Evolutionary conservation across 106 monocot species (phyloP).

Genomic region (Dactylorhiza incarnata): DNA sequence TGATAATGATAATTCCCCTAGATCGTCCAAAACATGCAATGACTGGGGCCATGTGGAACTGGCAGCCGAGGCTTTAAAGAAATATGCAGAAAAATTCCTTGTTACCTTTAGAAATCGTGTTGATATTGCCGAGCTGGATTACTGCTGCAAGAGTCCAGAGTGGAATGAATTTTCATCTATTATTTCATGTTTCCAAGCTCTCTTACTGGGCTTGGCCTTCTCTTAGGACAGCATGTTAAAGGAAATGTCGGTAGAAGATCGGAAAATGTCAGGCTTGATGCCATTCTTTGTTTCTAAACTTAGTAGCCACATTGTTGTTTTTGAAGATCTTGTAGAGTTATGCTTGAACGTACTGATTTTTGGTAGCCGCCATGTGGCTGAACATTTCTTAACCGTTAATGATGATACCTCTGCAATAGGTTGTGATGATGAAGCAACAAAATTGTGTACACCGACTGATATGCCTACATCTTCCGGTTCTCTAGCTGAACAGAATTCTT

Average conservation of each 20-base stretch:
- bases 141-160: constrained; percentile 8
- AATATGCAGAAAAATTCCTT: constrained; percentile 21
- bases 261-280: constrained; percentile 9
- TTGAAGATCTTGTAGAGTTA: constrained; percentile 45
- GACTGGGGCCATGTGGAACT: constrained; percentile 29
- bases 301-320: constrained; percentile 23
- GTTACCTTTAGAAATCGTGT: constrained; percentile 7
- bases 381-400: not conserved
- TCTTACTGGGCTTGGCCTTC: constrained; percentile 58
- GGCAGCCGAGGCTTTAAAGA: constrained; percentile 32
- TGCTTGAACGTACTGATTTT: constrained; percentile 36
- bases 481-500: not conserved
- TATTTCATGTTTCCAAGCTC: constrained; percentile 71
- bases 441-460: constrained; percentile 13
- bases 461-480: constrained; percentile 1
- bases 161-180: constrained; percentile 37
- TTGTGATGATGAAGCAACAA: constrained; percentile 13
- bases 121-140: constrained; percentile 19
- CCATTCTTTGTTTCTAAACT: constrained; percentile 33
- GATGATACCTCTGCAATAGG: constrained; percentile 5
- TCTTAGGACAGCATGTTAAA: constrained; percentile 23
- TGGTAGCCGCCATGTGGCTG: constrained; percentile 7
- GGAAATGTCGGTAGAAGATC: constrained; percentile 3
- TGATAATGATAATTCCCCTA: not conserved
- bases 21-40: constrained; percentile 3